Percentiles rank a stretch among this genome's conserved stretches.
Conservation (phyloP, 2,329 filamentous ascomycete genomes). For the Xylariaceae sp. region DNA sequence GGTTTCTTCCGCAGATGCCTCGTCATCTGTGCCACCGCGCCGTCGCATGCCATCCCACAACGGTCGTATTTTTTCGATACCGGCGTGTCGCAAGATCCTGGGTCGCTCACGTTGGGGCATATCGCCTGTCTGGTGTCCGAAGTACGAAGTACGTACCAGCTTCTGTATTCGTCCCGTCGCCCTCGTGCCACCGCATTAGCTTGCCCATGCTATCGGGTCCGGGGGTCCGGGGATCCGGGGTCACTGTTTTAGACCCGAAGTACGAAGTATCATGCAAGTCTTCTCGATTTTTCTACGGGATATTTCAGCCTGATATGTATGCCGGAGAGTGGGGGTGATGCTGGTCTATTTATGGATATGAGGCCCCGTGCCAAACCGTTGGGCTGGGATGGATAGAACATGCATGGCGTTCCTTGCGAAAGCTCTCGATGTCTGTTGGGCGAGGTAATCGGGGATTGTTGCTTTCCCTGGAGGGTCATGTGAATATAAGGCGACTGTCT, state of each 20-base stretch:
- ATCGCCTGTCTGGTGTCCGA: neutral
- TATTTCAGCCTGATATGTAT: neutral
- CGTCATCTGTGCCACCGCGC: neutral
- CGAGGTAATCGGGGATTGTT: neutral
- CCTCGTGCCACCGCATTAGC: slow-evolving; percentile 6
- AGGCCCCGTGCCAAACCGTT: neutral
- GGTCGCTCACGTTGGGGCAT: neutral
- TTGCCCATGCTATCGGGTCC: slow-evolving; percentile 5
- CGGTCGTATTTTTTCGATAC: neutral
- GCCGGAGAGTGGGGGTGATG: neutral
- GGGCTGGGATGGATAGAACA: neutral
- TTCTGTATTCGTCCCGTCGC: neutral
- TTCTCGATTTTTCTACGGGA: neutral
- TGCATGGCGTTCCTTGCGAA: neutral
- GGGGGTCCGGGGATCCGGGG: neutral
- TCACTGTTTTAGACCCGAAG: slow-evolving; percentile 1
- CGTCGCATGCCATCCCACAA: neutral
- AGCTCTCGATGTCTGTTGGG: neutral
- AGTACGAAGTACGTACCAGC: neutral
- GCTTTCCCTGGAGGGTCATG: neutral
- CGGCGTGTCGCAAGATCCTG: neutral
- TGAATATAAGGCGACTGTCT: neutral
- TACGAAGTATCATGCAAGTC: slow-evolving; percentile 3
- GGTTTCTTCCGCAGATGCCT: neutral
- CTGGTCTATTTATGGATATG: neutral